Evolutionary conservation across 441 rosid species (phyloP), one percentile per base, ranked within the genome.

Genomic region (Populus hybrid): DNA sequence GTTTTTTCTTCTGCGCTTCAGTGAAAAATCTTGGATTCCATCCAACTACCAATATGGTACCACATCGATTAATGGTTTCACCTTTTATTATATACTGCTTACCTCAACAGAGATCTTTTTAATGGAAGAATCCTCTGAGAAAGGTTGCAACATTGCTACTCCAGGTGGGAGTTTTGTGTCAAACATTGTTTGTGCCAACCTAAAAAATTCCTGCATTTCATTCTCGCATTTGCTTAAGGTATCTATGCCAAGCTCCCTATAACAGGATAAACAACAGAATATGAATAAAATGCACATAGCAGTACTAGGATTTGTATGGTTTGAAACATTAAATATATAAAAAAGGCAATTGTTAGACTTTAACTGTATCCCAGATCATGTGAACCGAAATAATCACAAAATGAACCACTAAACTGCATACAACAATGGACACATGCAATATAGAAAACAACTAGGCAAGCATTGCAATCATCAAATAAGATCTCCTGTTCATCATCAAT

Each of bases 171-270:
- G n/a, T n/a, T n/a, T 89, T 2, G 97, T 91, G 82, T 95, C 99
- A 73, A 95, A 95, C 95, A 95, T 87, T 23, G 92, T 87, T 82
- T 92, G 91, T 9, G 97, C 99, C 89, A 95, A 83, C 82, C 76
- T 85, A 9, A 95, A 82, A 83, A 95, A 31, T 81, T 95, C 99
- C 88, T 87, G 85, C 71, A 84, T 88, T 81, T 90, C 99, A 82
- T 92, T 84, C 81, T 77, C 79, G 71, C 97, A 88, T 35, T 79
- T 88, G 83, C 85, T 88, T 67, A 89, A 64, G 59, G 98, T 93
- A 66, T 53, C 88, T 76, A 95, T 86, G 74, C 99, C 97, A 69
- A 95, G 93, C 82, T 93, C 96, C 90, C 99, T 95, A 69, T 1
- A 78, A 77, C 56, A 64, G 74, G 20, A 61, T 79, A 31, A 71